Base-by-base conservation (phyloP, 208 protist genomes). In the Acanthamoeba royreba region DNA sequence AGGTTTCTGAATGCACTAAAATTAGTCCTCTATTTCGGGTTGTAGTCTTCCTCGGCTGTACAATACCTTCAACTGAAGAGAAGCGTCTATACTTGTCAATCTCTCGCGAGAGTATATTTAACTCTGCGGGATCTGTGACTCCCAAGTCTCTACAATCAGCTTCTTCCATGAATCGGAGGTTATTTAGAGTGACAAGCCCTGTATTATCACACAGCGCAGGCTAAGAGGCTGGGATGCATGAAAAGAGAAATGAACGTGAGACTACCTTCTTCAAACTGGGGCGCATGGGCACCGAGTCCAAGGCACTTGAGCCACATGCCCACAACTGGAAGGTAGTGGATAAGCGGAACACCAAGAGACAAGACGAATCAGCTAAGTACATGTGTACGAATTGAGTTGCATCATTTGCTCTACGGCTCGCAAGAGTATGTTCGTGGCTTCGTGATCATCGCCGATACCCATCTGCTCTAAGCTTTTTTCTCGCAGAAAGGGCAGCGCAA, bases 21-120 rank as follows among this genome's bases (percentile, higher is more conserved):
- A n/a, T n/a, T n/a, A n/a, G n/a, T n/a, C n/a, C n/a, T n/a, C n/a
- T n/a, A n/a, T n/a, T n/a, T n/a, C n/a, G n/a, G n/a, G n/a, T n/a
- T n/a, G n/a, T n/a, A n/a, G n/a, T n/a, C n/a, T n/a, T n/a, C n/a
- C n/a, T n/a, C n/a, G n/a, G n/a, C n/a, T n/a, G n/a, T n/a, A n/a
- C n/a, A 81, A 28, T 28, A 91, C 85, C 85, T 91, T 91, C 85
- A 72, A 49, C 85, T 17, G 85, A 91, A 72, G 85, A 91, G 52
- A 53, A 91, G 40, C 43, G 40, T 28, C 49, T 4, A 35, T 91
- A 91, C 19, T 91, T 53, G 19, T 91, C n/a, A 4, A 91, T 11
- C 33, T 42, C 55, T 4, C 72, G 40, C 49, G 5, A n/a, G 33
- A 91, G 58, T 4, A 45, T 9, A 25, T 31, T 43, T 15, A 45